Evolutionary conservation across 78 protist genomes (phyloP).

Genomic region (Speleostelium caveatum): DNA sequence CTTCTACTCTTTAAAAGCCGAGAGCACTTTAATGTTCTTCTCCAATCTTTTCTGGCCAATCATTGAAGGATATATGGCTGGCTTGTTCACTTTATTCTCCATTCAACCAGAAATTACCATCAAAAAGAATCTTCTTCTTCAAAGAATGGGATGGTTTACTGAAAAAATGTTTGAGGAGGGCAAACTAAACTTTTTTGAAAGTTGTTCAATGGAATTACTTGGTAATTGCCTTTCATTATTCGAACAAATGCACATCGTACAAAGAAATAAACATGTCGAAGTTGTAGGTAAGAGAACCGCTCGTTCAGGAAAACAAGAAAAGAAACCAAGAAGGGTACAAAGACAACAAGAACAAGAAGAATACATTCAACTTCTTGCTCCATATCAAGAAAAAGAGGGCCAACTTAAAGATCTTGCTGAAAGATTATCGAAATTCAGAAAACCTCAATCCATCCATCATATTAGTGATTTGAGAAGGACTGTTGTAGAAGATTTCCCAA

Average conservation of each 20-base stretch:
- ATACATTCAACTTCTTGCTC: conserved; percentile 63
- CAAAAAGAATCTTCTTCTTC: conserved; percentile 61
- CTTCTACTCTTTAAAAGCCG: conserved; percentile 30
- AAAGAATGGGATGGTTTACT: conserved; percentile 79
- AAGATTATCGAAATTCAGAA: conserved; percentile 59
- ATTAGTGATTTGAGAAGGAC: conserved; percentile 59
- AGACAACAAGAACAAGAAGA: conserved; percentile 47
- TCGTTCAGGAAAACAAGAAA: conserved; percentile 42
- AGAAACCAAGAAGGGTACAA: conserved; percentile 22
- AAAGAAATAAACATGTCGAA: conserved; percentile 55
- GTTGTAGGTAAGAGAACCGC: conserved; percentile 76
- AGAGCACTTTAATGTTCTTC: conserved; percentile 49
- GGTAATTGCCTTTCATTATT: conserved; percentile 64
- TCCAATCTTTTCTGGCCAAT: conserved; percentile 80
- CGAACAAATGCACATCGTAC: conserved; percentile 36
- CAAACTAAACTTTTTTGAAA: conserved; percentile 77
- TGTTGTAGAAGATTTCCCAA: conserved; percentile 80
- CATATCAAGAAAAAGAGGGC: conserved; percentile 76
- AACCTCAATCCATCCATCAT: conserved; percentile 41
- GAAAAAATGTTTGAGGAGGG: conserved; percentile 89
- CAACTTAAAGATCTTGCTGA: conserved; percentile 46
- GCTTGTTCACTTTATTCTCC: conserved; percentile 59
- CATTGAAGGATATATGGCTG: conserved; percentile 82
- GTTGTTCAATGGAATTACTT: conserved; percentile 78
- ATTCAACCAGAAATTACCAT: conserved; percentile 80